phyloP scores from a whole-genome alignment of 2,329 filamentous ascomycete genomes.

The Podosphaera fusca region DNA sequence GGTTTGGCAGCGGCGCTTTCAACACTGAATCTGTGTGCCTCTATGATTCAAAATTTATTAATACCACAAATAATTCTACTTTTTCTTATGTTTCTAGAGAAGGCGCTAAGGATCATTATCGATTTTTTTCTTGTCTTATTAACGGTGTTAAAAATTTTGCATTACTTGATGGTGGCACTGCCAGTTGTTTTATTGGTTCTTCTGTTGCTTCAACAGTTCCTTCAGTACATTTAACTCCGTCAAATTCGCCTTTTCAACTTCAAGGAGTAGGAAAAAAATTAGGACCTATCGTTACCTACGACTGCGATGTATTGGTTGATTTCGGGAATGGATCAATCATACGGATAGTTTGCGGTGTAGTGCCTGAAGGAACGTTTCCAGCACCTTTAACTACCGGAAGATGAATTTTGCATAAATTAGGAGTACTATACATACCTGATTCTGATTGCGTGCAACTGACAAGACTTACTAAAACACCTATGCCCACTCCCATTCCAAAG shows the following conservation, averaged over 20 bases:
- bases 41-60: background rate
- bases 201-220: background rate
- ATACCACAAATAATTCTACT: background rate
- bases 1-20: background rate
- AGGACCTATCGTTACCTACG: background rate
- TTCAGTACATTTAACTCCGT: background rate
- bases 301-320: background rate
- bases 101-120: background rate
- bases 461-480: background rate
- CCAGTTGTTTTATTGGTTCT: background rate
- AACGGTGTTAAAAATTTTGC: background rate
- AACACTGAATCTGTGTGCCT: background rate
- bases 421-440: background rate
- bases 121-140: background rate
- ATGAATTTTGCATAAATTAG: background rate
- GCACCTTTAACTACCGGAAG: conserved; percentile 1
- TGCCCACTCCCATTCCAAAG: background rate
- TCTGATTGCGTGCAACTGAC: background rate
- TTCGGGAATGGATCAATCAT: background rate
- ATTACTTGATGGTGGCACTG: background rate
- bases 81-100: background rate
- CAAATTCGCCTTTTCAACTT: background rate
- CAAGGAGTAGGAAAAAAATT: background rate
- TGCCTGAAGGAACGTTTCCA: conserved; percentile 1
- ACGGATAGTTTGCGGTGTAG: background rate